These are phyloP conservation scores for Cladobotryum mycophilum DNA, from an alignment of 2,329 filamentous ascomycete genomes.

Conservation along the genomic window DNA sequence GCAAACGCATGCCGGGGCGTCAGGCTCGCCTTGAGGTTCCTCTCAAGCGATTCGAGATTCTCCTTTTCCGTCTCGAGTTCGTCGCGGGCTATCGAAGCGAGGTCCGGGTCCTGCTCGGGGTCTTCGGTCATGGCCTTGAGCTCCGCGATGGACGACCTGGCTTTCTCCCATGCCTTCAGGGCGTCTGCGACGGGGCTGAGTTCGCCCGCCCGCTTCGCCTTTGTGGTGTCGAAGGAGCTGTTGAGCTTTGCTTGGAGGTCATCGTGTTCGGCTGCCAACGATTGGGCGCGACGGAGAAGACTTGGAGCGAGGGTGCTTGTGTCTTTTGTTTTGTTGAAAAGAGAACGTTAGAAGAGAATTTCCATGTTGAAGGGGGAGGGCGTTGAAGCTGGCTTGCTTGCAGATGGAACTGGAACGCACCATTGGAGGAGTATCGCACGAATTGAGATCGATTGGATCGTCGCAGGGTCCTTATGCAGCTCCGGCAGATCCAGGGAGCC, in stretches of 20 bases:
- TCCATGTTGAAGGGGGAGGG: too few relatives aligned
- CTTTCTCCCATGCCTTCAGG: conserved; percentile 52
- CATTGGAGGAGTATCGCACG: conserved; percentile 27
- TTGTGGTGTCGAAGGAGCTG: conserved; percentile 49
- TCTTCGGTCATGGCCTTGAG: conserved; percentile 43
- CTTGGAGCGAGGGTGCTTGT: conserved; percentile 39
- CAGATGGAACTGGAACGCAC: conserved; percentile 15
- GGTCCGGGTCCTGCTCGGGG: conserved; percentile 54
- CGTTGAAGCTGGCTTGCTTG: too few relatives aligned
- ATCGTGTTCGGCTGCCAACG: conserved; percentile 52
- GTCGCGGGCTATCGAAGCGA: conserved; percentile 71
- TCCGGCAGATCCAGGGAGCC: conserved; percentile 31
- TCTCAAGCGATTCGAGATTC: conserved; percentile 56
- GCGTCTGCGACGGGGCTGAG: conserved; percentile 51
- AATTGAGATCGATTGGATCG: conserved; percentile 21
- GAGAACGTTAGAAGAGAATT: not conserved
- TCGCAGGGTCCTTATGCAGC: conserved; percentile 27
- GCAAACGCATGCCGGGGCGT: conserved; percentile 88
- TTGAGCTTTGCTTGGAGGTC: conserved; percentile 46
- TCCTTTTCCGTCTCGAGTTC: conserved; percentile 65
- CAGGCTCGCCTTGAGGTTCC: conserved; percentile 66
- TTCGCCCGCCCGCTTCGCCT: conserved; percentile 56
- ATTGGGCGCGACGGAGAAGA: conserved; percentile 54
- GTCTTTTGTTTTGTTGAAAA: too few relatives aligned
- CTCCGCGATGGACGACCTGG: conserved; percentile 47